Conservation (phyloP, 345 rosid species). For the Gossypium turneri region DNA sequence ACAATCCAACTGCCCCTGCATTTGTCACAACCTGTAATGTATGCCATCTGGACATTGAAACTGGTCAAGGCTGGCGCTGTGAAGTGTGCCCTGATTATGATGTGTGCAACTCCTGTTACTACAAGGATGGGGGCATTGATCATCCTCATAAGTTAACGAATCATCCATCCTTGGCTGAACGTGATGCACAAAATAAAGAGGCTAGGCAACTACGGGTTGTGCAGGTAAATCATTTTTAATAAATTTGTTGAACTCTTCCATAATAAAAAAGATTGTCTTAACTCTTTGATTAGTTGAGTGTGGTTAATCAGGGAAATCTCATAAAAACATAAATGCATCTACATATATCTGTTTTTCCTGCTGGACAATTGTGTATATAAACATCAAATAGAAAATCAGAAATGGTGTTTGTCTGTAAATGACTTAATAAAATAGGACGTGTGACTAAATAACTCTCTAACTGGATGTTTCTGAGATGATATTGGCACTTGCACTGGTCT, state of each 20-base stretch:
- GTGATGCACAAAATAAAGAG: constrained; percentile 95
- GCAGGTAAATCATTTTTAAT: constrained; percentile 43
- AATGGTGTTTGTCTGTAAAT: not conserved
- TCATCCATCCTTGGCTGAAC: constrained; percentile 82
- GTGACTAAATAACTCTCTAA: not conserved
- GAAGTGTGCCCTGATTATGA: constrained; percentile 96
- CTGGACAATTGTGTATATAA: not conserved
- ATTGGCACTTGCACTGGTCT: not conserved
- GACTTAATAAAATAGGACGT: not conserved
- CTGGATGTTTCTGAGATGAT: constrained; percentile 2
- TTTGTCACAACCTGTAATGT: constrained; percentile 87
- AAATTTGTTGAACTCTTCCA: not conserved
- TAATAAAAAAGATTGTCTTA: not conserved
- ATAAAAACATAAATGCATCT: not conserved
- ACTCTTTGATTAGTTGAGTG: not conserved
- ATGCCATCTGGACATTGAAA: constrained; percentile 88
- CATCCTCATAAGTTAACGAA: constrained; percentile 98
- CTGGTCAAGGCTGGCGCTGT: constrained; percentile 99
- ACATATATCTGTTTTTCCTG: not conserved
- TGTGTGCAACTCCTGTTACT: constrained; percentile 83
- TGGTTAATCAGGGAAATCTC: not conserved
- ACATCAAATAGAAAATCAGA: not conserved
- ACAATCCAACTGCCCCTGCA: constrained; percentile 98
- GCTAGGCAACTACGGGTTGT: constrained; percentile 85
- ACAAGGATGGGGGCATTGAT: constrained; percentile 69